Evolutionary conservation across 2,329 filamentous ascomycete genomes (phyloP).

Genomic region (Zasmidium angulare): DNA sequence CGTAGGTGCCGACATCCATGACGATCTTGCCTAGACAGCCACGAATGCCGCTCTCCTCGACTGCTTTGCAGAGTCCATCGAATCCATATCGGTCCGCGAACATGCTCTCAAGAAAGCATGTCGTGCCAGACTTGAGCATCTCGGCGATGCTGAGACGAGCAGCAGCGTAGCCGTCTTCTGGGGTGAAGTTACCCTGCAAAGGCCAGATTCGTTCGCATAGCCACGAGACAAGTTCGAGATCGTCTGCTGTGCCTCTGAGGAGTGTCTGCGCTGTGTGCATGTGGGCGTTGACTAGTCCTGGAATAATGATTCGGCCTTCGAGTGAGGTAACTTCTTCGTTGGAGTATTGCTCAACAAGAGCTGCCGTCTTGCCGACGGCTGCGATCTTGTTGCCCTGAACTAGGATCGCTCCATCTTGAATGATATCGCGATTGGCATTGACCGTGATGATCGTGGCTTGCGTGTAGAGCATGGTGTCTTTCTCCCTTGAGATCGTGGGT

Average conservation of each 20-base stretch:
- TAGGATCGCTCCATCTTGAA: constrained; percentile 49
- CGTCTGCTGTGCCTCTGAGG: constrained; percentile 51
- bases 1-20: constrained; percentile 47
- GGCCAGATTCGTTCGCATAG: constrained; percentile 54
- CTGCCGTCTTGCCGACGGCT: constrained; percentile 44
- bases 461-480: constrained; percentile 44
- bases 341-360: constrained; percentile 32
- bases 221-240: constrained; percentile 52
- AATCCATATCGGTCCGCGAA: constrained; percentile 50
- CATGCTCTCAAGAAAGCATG: constrained; percentile 56
- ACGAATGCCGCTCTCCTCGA: constrained; percentile 47
- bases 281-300: constrained; percentile 53
- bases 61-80: constrained; percentile 45
- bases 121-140: constrained; percentile 53
- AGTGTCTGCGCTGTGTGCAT: constrained; percentile 53
- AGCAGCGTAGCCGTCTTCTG: constrained; percentile 51
- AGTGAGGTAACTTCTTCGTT: constrained; percentile 37
- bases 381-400: constrained; percentile 43
- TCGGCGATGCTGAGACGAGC: constrained; percentile 51
- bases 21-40: constrained; percentile 48
- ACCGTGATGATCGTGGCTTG: constrained; percentile 56
- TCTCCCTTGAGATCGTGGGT: background rate
- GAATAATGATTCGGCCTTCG: constrained; percentile 48
- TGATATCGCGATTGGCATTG: constrained; percentile 46
- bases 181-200: constrained; percentile 46